A percentile compares a stretch with the other conserved stretches of the same genome.
Evolutionary conservation across 257 asterid species (phyloP).

Genomic region (Solanum pinnatisectum): DNA sequence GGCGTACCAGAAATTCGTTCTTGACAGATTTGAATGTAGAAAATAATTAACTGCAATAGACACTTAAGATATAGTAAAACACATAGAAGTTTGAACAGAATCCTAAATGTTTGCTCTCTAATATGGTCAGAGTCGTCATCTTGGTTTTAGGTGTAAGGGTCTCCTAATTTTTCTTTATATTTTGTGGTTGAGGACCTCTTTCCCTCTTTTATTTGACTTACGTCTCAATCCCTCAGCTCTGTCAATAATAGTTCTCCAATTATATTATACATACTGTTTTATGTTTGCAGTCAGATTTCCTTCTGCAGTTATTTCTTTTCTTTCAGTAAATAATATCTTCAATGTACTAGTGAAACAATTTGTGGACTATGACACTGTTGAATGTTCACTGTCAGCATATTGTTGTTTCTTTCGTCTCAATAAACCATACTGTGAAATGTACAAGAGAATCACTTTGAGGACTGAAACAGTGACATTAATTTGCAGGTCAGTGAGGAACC

Average conservation of each 20-base stretch:
- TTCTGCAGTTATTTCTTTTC: neutral
- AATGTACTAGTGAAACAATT: neutral
- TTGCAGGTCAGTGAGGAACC: conserved; percentile 97
- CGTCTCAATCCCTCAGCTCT: neutral
- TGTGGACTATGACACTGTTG: neutral
- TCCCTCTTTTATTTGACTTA: neutral
- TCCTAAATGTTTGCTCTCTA: neutral
- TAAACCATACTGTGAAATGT: neutral
- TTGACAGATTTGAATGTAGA: neutral
- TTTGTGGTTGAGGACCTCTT: neutral
- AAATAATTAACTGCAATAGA: neutral
- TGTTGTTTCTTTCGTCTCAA: neutral
- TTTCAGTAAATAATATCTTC: neutral
- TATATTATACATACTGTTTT: neutral
- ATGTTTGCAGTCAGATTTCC: neutral
- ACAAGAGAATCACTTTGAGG: conserved; percentile 10
- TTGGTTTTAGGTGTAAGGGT: neutral
- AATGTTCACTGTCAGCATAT: neutral
- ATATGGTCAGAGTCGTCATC: neutral
- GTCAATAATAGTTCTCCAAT: neutral
- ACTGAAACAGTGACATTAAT: conserved; percentile 14
- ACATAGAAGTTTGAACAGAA: neutral
- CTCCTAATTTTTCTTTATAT: neutral
- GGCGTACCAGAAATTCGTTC: neutral
- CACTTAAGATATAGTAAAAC: neutral